These are phyloP conservation scores for Candida alai DNA, from an alignment of 805 yeast species.

Conservation along the genomic window DNA sequence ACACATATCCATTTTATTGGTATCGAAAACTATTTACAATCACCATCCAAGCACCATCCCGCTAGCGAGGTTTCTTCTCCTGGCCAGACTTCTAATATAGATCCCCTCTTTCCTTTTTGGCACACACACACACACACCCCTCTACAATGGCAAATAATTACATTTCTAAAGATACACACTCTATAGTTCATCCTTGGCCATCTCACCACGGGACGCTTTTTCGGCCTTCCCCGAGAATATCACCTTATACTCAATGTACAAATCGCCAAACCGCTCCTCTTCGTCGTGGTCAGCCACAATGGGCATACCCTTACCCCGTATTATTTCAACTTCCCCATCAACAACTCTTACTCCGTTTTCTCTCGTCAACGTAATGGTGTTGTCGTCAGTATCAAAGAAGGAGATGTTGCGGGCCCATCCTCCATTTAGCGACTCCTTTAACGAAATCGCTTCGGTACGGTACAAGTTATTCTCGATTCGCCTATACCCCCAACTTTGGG, in stretches of 20 bases:
- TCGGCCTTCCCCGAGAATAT: conserved; percentile 17
- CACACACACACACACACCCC: conserved; percentile 1
- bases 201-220: too few species aligned
- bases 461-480: conserved; percentile 71
- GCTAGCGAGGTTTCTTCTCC: too few species aligned
- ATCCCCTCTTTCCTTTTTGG: too few species aligned
- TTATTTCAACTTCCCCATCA: conserved; percentile 67
- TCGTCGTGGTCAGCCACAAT: conserved; percentile 31
- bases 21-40: too few species aligned
- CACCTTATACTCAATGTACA: conserved; percentile 51
- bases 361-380: conserved; percentile 45
- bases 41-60: too few species aligned
- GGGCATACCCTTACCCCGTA: conserved; percentile 89
- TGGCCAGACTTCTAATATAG: too few species aligned
- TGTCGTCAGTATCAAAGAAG: conserved; percentile 60
- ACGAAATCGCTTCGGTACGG: conserved; percentile 73
- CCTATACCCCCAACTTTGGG: conserved; percentile 75
- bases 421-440: conserved; percentile 71
- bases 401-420: conserved; percentile 72
- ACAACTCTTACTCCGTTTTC: conserved; percentile 46
- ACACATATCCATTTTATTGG: too few species aligned
- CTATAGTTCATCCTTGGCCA: conserved; percentile 12
- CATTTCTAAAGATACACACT: too few species aligned
- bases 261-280: conserved; percentile 43
- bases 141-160: background rate